Conservation (phyloP, 78 protist species). For the Bodo saltans region DNA sequence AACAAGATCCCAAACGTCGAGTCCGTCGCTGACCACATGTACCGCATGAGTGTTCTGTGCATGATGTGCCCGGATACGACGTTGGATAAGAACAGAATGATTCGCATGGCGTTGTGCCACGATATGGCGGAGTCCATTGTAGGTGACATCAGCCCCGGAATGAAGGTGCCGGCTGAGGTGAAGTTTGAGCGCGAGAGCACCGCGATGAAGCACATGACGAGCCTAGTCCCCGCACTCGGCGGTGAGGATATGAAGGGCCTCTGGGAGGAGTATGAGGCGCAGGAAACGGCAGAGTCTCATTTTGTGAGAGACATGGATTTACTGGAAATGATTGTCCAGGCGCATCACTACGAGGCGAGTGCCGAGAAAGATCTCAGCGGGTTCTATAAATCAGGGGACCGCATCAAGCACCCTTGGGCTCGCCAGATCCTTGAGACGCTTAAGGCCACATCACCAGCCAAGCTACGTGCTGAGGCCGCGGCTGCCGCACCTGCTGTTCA, state of each 20-base stretch:
- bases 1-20: slow-evolving; percentile 15
- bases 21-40: slow-evolving; percentile 38
- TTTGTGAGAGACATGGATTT: slow-evolving; percentile 39
- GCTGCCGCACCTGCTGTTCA: background rate
- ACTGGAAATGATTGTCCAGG: slow-evolving; percentile 44
- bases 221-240: background rate
- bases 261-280: slow-evolving; percentile 40
- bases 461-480: background rate
- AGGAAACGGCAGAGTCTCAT: slow-evolving; percentile 14
- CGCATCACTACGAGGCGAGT: slow-evolving; percentile 21
- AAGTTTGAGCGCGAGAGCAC: slow-evolving; percentile 7
- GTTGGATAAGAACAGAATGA: slow-evolving; percentile 11
- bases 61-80: slow-evolving; percentile 8
- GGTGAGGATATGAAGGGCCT: slow-evolving; percentile 10
- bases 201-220: slow-evolving; percentile 10
- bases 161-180: slow-evolving; percentile 8
- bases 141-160: slow-evolving; percentile 38
- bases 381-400: background rate
- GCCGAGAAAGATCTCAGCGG: background rate
- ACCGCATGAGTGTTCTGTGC: slow-evolving; percentile 33
- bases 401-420: slow-evolving; percentile 20
- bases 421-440: background rate
- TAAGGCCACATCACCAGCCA: background rate
- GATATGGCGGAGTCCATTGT: slow-evolving; percentile 35
- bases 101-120: slow-evolving; percentile 22